Evolutionary conservation across 805 yeast species (phyloP).

Genomic region (Dipodascus geniculatus): DNA sequence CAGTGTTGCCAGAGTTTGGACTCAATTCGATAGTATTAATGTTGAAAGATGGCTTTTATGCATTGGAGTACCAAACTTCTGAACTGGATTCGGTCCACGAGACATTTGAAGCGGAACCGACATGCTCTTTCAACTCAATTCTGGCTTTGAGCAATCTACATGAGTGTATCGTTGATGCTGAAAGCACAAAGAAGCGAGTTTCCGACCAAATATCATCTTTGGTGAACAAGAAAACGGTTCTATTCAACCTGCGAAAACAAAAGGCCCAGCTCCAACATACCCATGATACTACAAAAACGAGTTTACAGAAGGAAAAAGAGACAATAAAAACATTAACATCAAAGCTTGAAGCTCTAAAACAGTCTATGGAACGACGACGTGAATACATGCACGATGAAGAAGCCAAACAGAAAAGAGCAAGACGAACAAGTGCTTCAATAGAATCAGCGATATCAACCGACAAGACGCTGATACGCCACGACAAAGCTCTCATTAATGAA

Average conservation of each 20-base stretch:
- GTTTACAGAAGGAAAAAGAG: background rate
- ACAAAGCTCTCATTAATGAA: background rate
- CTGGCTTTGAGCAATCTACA: conserved; percentile 22
- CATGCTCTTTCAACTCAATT: conserved; percentile 18
- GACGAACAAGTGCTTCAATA: background rate
- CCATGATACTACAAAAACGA: background rate
- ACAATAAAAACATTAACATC: background rate
- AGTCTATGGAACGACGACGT: background rate
- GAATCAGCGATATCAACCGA: background rate
- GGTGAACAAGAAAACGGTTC: conserved; percentile 6
- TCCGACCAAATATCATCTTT: conserved; percentile 10
- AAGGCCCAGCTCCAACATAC: conserved; percentile 6
- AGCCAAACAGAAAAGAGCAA: background rate
- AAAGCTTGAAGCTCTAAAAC: background rate
- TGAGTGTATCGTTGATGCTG: conserved; percentile 21
- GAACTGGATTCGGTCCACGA: background rate
- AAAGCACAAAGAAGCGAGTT: conserved; percentile 12
- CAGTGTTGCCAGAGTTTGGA: conserved; percentile 8
- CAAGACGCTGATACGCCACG: background rate
- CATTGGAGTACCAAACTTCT: background rate
- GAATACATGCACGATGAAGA: background rate
- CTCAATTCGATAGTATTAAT: conserved; percentile 12
- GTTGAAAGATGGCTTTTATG: conserved; percentile 16
- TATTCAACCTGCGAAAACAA: conserved; percentile 1
- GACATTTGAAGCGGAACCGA: conserved; percentile 2